A percentile compares a stretch with the other conserved stretches of the same genome.
Conservation (phyloP, 2,329 filamentous ascomycete genomes). For the Paraphoma chrysanthemicola region DNA sequence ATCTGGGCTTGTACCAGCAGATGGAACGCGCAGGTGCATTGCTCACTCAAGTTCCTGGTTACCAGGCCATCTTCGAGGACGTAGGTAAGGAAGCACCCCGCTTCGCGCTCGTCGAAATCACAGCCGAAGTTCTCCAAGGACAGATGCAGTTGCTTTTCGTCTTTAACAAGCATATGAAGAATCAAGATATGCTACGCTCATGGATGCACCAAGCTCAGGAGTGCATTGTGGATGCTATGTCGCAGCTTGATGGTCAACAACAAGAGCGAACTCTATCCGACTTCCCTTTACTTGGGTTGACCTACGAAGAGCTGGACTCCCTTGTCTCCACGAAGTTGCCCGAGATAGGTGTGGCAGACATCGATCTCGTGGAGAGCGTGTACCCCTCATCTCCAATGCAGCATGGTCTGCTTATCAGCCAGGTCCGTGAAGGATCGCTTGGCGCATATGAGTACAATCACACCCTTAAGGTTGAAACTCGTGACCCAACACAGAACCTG, state of each 20-base stretch:
- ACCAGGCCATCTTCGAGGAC: conserved; percentile 14
- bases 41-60: conserved; percentile 37
- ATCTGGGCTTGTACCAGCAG: conserved; percentile 57
- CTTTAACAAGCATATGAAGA: conserved; percentile 21
- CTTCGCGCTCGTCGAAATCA: conserved; percentile 27
- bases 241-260: not conserved
- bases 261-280: conserved; percentile 22
- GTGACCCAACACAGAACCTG: not conserved
- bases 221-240: conserved; percentile 5
- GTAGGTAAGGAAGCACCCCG: conserved; percentile 10
- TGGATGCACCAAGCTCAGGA: conserved; percentile 20
- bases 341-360: conserved; percentile 9
- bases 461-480: conserved; percentile 7
- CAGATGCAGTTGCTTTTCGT: conserved; percentile 15
- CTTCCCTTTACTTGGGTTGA: conserved; percentile 18
- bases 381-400: conserved; percentile 19
- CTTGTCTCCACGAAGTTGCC: conserved; percentile 12
- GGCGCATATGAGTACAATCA: conserved; percentile 9
- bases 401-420: conserved; percentile 14
- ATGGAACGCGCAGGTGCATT: conserved; percentile 57
- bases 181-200: conserved; percentile 11
- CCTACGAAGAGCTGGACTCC: conserved; percentile 18
- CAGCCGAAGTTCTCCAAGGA: conserved; percentile 13
- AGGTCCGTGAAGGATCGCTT: conserved; percentile 1
- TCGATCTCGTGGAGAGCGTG: conserved; percentile 11